phyloP scores from a whole-genome alignment of 495 filamentous ascomycete species.

The Melanomma pulvis-pyrius region DNA sequence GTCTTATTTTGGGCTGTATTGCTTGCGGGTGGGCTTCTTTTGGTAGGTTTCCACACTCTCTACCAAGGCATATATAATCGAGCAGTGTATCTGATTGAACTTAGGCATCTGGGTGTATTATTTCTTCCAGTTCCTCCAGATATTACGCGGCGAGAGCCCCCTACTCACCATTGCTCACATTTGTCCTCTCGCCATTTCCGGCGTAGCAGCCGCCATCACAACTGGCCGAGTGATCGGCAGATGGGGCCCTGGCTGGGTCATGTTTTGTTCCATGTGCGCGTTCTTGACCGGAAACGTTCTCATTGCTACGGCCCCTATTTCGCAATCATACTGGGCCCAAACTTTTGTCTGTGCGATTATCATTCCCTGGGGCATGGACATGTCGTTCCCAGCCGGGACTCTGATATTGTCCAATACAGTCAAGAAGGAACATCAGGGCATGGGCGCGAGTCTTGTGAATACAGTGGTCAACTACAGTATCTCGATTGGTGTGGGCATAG shows the following conservation, averaged over 20 bases:
- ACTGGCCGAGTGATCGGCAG: constrained; percentile 51
- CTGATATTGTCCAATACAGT: constrained; percentile 63
- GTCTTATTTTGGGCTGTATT: constrained; percentile 52
- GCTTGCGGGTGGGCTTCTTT: constrained; percentile 52
- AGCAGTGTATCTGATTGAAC: constrained; percentile 30
- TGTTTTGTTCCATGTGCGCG: constrained; percentile 52
- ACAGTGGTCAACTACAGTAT: constrained; percentile 71
- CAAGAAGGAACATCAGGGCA: constrained; percentile 62
- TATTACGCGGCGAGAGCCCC: constrained; percentile 43
- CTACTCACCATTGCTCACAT: constrained; percentile 49
- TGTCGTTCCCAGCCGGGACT: constrained; percentile 61
- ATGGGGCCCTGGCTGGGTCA: constrained; percentile 50
- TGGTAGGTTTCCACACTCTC: neutral
- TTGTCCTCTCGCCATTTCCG: constrained; percentile 47
- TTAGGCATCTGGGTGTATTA: constrained; percentile 56
- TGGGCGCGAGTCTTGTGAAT: constrained; percentile 64
- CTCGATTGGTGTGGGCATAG: constrained; percentile 64
- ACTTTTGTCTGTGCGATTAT: constrained; percentile 60
- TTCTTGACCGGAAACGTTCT: constrained; percentile 52
- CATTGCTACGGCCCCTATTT: constrained; percentile 50
- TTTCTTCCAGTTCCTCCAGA: constrained; percentile 48
- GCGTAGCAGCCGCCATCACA: constrained; percentile 47
- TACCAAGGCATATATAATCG: neutral
- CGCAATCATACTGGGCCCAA: constrained; percentile 63
- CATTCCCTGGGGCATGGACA: constrained; percentile 66